Base-by-base conservation (phyloP, 1,284 basidiomycete genomes). In the Heterobasidion occidentale region DNA sequence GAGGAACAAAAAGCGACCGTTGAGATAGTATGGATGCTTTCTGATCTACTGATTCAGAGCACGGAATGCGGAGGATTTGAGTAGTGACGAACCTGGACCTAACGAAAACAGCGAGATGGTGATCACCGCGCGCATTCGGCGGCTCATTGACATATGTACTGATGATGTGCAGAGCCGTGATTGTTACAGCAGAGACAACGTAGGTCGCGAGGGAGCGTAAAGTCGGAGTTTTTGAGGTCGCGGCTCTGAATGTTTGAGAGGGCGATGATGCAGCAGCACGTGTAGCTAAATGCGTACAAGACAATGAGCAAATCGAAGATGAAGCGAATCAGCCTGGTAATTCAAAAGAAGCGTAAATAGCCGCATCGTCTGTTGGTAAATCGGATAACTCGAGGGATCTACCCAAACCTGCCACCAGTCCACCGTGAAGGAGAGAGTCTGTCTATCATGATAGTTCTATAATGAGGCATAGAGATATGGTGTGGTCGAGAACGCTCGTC, bases 1-100 rank as follows among this genome's bases (percentile, higher is more conserved):
- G 3, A 88, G 64, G 64, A 84, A 87, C 15, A 88, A 59, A 4
- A 85, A 69, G 17, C 79, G 78, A 0, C 84, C 84, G 56, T 87
- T 87, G 46, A 89, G 71, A 65, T 86, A 84, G 62, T 81, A 79
- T 1, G 85, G 84, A 60, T 88, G 83, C 66, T 84, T 86, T 64
- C 86, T 88, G 14, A 27, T 55, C 9, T 45, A 17, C 8, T 36
- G 42, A 20, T 19, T 42, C 17, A 14, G 19, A 34, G 9, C 12
- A 11, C 9, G 44, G 46, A 69, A 4, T 17, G 12, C 27, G 9
- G 9, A n/a, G 36, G 8, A 36, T 4, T 27, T 2, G 36, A 12
- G 3, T 6, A 36, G 6, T 14, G 17, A 51, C 75, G 48, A 57
- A 86, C 86, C 73, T 83, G 50, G 86, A 88, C 58, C 81, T 84